These are phyloP conservation scores for Telfairia occidentalis DNA, from an alignment of 331 rosid genomes.

Conservation along the genomic window DNA sequence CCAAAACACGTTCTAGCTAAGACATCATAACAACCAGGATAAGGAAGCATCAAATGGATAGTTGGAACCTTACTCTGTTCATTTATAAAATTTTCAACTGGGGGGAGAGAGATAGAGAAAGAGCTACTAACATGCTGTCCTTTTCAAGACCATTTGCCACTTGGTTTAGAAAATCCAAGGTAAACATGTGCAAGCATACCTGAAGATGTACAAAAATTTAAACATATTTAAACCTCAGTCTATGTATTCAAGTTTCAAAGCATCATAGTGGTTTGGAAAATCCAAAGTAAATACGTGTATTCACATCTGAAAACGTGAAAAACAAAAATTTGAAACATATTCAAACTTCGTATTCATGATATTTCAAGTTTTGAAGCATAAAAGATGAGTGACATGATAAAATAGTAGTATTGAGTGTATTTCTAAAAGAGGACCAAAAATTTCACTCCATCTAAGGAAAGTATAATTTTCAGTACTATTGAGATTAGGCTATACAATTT, in stretches of 20 bases:
- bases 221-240: neutral
- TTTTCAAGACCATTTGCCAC: slow-evolving; percentile 97
- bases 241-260: neutral
- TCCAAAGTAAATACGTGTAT: slow-evolving; percentile 88
- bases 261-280: slow-evolving; percentile 25
- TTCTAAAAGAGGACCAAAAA: neutral
- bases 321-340: no score
- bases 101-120: slow-evolving; percentile 12
- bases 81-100: neutral
- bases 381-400: neutral
- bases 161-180: slow-evolving; percentile 88
- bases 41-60: neutral
- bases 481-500: neutral
- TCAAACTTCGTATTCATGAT: neutral
- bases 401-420: neutral
- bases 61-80: neutral
- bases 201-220: slow-evolving; percentile 23
- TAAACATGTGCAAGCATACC: slow-evolving; percentile 99
- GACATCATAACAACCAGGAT: neutral
- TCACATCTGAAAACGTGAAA: slow-evolving; percentile 55
- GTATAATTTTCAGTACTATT: neutral
- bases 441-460: neutral
- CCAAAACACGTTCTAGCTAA: neutral
- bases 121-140: slow-evolving; percentile 65
- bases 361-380: neutral